Base-by-base conservation (phyloP, 2,329 filamentous ascomycete species). In the Diaporthe helianthi region DNA sequence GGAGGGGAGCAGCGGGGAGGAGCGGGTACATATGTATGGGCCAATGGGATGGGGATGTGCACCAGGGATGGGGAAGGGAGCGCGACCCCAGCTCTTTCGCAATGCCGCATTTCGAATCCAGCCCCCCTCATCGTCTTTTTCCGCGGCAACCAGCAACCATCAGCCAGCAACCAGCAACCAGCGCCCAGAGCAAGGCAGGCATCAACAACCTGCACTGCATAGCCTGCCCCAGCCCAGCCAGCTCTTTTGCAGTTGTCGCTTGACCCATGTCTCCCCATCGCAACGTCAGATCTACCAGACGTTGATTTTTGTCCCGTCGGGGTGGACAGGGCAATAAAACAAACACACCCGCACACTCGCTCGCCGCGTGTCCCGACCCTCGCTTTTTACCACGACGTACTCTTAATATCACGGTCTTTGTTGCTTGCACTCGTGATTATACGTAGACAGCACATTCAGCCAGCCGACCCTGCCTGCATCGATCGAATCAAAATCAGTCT, bases 111-210 rank as follows among this genome's bases (percentile, higher is more conserved):
- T 36, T 49, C 22, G 24, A 63, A 36, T 31, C 44, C 38, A 36
- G 44, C 44, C 65, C 41, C 53, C 36, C 36, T n/a, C n/a, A 1
- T 33, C 41, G 46, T 44, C 31, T 64, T 70, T 70, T 70, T 53
- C 53, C 69, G 54, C 54, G 61, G 66, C 69, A 71, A 71, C 69
- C 47, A 58, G 54, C 52, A 61, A 17, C 26, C n/a, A n/a, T n/a
- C n/a, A n/a, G 29, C 46, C 67, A 71, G 51, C 12, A 15, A n/a
- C n/a, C n/a, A n/a, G 36, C 36, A 38, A 38, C 36, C 36, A 38
- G 36, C 36, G 36, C 12, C 36, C 36, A 17, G 22, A 9, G 44
- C 24, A 26, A 31, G 36, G 13, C 13, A 44, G 38, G 38, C 54
- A 46, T 26, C 22, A 24, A 38, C 49, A 61, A 61, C 51, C 47